These are phyloP conservation scores for Neoascochyta sp. DNA, from an alignment of 2,329 filamentous ascomycete species.

Conservation along the genomic window DNA sequence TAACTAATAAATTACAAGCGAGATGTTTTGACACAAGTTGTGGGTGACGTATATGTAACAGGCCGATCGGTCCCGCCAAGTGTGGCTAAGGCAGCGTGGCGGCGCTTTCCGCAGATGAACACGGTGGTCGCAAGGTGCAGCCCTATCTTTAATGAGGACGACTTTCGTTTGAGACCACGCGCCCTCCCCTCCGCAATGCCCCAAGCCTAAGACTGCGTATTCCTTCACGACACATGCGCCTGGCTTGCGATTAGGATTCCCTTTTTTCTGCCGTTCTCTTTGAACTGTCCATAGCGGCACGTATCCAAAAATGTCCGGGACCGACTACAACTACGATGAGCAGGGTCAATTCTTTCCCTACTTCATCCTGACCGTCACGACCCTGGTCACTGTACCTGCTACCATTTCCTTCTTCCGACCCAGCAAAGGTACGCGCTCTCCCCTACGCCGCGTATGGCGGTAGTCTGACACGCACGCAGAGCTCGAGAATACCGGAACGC, in stretches of 20 bases:
- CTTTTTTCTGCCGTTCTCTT: slow-evolving; percentile 17
- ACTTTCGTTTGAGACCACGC: slow-evolving; percentile 27
- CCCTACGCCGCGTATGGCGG: not conserved
- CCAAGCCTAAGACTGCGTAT: slow-evolving; percentile 13
- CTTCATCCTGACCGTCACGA: slow-evolving; percentile 89
- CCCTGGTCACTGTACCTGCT: slow-evolving; percentile 82
- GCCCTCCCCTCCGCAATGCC: slow-evolving; percentile 20
- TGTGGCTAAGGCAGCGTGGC: slow-evolving; percentile 20
- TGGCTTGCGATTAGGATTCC: slow-evolving; percentile 9
- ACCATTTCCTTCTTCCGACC: slow-evolving; percentile 84
- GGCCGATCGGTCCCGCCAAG: slow-evolving; percentile 8
- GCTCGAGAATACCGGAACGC: slow-evolving; percentile 73
- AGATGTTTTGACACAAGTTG: too few species aligned
- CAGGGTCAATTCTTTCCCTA: slow-evolving; percentile 98
- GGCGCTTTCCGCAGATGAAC: slow-evolving; percentile 24
- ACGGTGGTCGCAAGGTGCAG: slow-evolving; percentile 31
- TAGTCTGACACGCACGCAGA: slow-evolving; percentile 42
- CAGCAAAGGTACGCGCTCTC: slow-evolving; percentile 55
- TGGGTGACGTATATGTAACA: too few species aligned
- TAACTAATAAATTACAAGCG: too few species aligned
- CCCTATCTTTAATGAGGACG: slow-evolving; percentile 21
- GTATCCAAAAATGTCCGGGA: slow-evolving; percentile 42
- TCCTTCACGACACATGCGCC: slow-evolving; percentile 14
- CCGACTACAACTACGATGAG: slow-evolving; percentile 98
- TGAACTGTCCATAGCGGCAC: slow-evolving; percentile 15